Conservation (phyloP, 2,329 filamentous ascomycete species). For the Botrytis sinoallii region DNA sequence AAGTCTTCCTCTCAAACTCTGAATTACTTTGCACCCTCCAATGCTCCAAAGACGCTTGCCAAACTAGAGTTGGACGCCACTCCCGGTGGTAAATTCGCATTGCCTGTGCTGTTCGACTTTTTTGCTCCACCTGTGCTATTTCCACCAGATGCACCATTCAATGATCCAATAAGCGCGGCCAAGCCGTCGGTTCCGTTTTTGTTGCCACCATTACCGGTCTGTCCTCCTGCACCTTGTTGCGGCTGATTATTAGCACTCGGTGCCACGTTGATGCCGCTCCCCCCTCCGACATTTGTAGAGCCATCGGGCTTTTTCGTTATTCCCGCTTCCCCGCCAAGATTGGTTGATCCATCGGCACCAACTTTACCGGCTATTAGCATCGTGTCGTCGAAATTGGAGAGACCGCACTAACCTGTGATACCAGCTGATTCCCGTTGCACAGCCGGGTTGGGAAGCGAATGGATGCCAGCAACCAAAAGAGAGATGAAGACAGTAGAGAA, state of each 20-base stretch:
- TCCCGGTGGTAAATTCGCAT: constrained; percentile 8
- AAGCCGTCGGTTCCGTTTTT: constrained; percentile 2
- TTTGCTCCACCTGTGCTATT: constrained; percentile 13
- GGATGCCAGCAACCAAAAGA: constrained; percentile 14
- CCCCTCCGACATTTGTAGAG: constrained; percentile 8
- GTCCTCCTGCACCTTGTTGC: not conserved
- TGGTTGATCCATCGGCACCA: constrained; percentile 1
- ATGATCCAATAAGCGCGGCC: not conserved
- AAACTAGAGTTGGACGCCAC: constrained; percentile 7
- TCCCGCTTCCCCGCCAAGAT: not conserved
- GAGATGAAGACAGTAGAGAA: constrained; percentile 12
- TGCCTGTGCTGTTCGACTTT: constrained; percentile 9
- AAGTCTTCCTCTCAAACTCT: not conserved
- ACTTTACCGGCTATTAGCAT: not conserved
- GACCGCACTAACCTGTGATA: constrained; percentile 6
- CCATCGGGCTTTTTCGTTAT: constrained; percentile 15
- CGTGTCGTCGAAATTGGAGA: no score
- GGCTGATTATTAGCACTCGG: not conserved
- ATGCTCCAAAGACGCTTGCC: constrained; percentile 14
- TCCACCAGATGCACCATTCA: not conserved
- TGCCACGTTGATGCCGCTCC: constrained; percentile 5
- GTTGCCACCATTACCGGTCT: not conserved
- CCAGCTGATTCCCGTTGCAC: constrained; percentile 10
- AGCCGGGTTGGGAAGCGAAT: constrained; percentile 1
- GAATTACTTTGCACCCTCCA: constrained; percentile 6